Percentiles rank a stretch among this genome's conserved stretches.
Conservation (phyloP, 2,329 filamentous ascomycete species). For the Monosporascus sp. region DNA sequence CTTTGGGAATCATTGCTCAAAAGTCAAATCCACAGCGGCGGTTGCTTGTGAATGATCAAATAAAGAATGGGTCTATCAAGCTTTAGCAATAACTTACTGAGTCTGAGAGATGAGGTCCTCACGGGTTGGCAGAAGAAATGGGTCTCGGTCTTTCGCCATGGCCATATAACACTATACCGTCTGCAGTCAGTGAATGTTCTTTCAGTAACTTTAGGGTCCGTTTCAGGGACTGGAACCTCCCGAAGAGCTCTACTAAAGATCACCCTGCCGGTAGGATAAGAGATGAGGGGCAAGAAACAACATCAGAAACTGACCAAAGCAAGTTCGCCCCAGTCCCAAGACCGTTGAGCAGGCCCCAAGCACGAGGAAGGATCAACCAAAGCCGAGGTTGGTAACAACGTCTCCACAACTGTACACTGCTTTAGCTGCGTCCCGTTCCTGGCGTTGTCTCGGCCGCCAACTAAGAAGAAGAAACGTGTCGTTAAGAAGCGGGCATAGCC, state of each 20-base stretch:
- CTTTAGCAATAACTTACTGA: conserved; percentile 9
- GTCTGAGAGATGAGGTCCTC: conserved; percentile 20
- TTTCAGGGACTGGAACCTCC: too few relatives aligned
- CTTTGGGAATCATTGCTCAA: too few relatives aligned
- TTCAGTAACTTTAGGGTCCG: too few relatives aligned
- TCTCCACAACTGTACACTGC: conserved; percentile 4
- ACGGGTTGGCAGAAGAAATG: conserved; percentile 26
- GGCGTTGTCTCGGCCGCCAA: conserved; percentile 38
- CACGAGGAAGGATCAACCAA: conserved; percentile 34
- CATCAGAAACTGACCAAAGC: conserved; percentile 19
- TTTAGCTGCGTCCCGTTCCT: conserved; percentile 15
- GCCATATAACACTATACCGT: conserved; percentile 35
- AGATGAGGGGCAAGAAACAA: too few relatives aligned
- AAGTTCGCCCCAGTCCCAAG: conserved; percentile 38
- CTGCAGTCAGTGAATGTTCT: too few relatives aligned
- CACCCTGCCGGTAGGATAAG: too few relatives aligned
- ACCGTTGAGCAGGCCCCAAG: conserved; percentile 26
- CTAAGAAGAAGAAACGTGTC: conserved; percentile 47
- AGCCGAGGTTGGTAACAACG: conserved; percentile 25
- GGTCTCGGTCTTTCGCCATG: conserved; percentile 31
- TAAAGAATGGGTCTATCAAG: too few relatives aligned
- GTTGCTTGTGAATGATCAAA: too few relatives aligned
- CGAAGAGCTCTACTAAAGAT: too few relatives aligned
- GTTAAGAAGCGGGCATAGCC: conserved; percentile 45
- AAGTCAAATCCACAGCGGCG: too few relatives aligned